Base-by-base conservation (phyloP, 2,329 filamentous ascomycete genomes). In the Hortaea werneckii region DNA sequence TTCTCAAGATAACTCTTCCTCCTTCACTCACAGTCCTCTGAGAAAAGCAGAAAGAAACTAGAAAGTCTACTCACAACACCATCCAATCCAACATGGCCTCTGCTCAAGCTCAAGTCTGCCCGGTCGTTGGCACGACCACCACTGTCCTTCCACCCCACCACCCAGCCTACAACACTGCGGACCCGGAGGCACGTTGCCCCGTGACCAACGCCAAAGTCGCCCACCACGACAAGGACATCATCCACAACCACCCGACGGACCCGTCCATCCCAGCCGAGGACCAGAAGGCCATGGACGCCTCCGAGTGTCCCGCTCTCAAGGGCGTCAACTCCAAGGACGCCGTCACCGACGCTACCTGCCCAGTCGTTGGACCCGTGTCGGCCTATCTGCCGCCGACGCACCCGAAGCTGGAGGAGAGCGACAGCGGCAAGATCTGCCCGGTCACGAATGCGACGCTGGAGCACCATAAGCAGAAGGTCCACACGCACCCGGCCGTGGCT, bases 201-300 rank as follows among this genome's bases (percentile, higher is more conserved):
- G 58, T 71, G 5, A 68, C 69, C 45, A 69, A 69, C 52, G 69
- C 69, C 39, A 69, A 62, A 37, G 67, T 68, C 43, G 62, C 64
- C 46, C 68, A 71, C 58, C 69, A 71, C 59, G 64, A 67, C 55
- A 61, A 66, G 35, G 61, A 66, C 34, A 55, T 58, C 42, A 60
- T 62, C 50, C 62, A 65, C 55, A 60, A 64, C 50, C 68, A 71
- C 56, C 68, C 68, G 7, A 57, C 60, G 10, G 58, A 65, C 27
- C 59, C 63, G 4, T 46, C 44, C 35, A 51, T 57, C 40, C 58
- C 61, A 9, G 53, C 54, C 20, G 52, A 50, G 46, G 43, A 52
- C 32, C 46, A 50, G 26, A 47, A 58, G 35, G 47, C 52, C 12
- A 55, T 54, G 48, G 59, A 63, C 40, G 68, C 68, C 12, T 65